Evolutionary conservation across 192 early-diverging fungal species (phyloP), one percentile per base, ranked within the genome.

Genomic region (Coemansia sp.): DNA sequence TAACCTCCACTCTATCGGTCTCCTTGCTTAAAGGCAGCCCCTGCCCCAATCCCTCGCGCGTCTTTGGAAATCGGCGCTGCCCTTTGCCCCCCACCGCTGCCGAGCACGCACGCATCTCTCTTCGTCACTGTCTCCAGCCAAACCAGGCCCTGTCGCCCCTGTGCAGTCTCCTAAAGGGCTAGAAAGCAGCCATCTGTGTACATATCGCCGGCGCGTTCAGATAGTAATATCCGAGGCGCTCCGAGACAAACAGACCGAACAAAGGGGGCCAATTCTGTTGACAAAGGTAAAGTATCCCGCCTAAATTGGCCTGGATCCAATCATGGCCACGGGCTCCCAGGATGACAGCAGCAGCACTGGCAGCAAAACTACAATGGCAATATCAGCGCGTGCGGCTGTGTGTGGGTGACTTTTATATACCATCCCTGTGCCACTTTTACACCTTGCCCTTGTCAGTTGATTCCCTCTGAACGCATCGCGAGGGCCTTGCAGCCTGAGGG

Each of bases 211-310:
- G 51, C 51, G 51, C 51, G 50, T 28, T 28, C 50, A 53, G 50
- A 53, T 26, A 53, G 50, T 53, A 53, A 53, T 53, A 53, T 53
- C 50, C 50, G 50, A 53, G 50, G 26, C 50, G 26, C 24, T 53
- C 50, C 50, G 50, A 53, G 50, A 53, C 50, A 53, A 53, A 53
- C 50, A 53, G 50, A 53, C 50, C 50, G 24, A 53, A 53, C 50
- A 53, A 53, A 53, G 50, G 50, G 38, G 50, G 50, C 50, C 50
- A 53, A 53, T 53, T 53, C 50, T 26, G 50, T 53, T 28, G 50
- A 53, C 50, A 53, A 53, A 53, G 50, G 50, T 53, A 53, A 53
- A 53, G 50, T 53, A 53, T 53, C 50, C 31, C 50, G 50, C 50
- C 26, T 28, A 53, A 53, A 53, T 45, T 45, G 42, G 42, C 42